Base-by-base conservation (phyloP, 345 rosid genomes). In the Lepidium africanum region DNA sequence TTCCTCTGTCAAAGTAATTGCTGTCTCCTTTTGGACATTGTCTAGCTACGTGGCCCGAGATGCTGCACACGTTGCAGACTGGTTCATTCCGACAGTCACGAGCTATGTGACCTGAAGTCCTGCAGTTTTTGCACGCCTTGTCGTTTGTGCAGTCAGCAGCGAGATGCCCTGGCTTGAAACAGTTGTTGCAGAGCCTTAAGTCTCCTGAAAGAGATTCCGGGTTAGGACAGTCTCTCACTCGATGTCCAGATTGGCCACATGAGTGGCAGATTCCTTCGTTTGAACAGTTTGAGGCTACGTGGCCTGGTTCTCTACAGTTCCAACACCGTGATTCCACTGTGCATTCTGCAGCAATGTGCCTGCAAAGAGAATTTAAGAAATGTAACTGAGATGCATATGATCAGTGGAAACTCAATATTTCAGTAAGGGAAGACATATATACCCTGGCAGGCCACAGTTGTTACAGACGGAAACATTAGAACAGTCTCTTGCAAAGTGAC, bases 391-490 rank as follows among this genome's bases (percentile, higher is more conserved):
- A 53, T 0, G 3, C 45, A 9, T 35, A 33, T 17, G 36, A 46
- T 61, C 64, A 61, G 45, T 55, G 14, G 7, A 33, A 5, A 19
- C 1, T 21, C 12, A 10, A 8, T 17, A 43, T 21, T 41, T 14
- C 25, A 61, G 33, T 23, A 13, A 27, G 12, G 36, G 45, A 60
- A 10, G 40, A 46, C 13, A 27, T 69, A 15, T 78, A 69, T 78
- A 93, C 99, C 99, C 99, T 0, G 99, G 96, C 71, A 90, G 97
- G 49, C 96, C 90, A 46, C 99, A 93, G 67, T 90, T 93, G 85
- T 93, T 96, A 81, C 97, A 93, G 70, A 90, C 88, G 49, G 96
- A 92, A 77, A 83, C 99, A 84, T 90, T 93, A 13, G 99, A 80
- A 76, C 99, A 93, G 68, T 93, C 99, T 79, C 97, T 84, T 63